Evolutionary conservation across 345 rosid species (phyloP), one percentile per base, ranked within the genome.

Genomic region (Balakata baccata): DNA sequence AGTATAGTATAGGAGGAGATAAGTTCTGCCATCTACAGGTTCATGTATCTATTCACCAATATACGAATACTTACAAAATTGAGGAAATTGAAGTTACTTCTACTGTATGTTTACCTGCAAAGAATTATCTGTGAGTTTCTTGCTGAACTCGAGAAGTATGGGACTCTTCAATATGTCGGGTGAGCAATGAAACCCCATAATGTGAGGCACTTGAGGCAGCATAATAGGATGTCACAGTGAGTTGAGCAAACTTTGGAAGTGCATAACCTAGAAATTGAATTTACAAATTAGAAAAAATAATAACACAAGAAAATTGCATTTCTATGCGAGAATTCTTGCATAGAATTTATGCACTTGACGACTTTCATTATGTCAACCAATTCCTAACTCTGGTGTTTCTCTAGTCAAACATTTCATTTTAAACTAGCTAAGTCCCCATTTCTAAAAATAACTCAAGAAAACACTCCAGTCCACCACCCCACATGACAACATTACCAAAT

Each of bases 161-260:
- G 34, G 78, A 39, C 76, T 89, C 92, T 75, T 95, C 99, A 38
- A 90, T 79, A 64, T 74, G 85, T 62, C 94, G 90, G 6, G 98
- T 95, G 74, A 92, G 83, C 72, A 86, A 80, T 46, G 98, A 95
- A 75, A 95, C 83, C 74, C 92, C 89, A 83, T 92, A 87, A 83
- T 92, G 96, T 61, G 99, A 89, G 41, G 89, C 97, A 81, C 99
- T 95, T 63, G 98, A 89, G 72, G 99, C 85, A 75, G 98, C 89
- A 64, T 90, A 95, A 78, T 90, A 92, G 18, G 99, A 92, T 23
- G 96, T 89, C 70, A 89, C 96, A 5, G 89, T 84, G 79, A 92
- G 89, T 73, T 90, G 96, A 74, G 94, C 75, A 82, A 92, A 94
- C 88, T 83, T 80, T 13, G 96, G 98, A 74, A 94, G 90, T 34